Percentiles rank a stretch among this genome's conserved stretches.
Conservation (phyloP, 2,329 filamentous ascomycete species). For the Aspergillus quadrilineatus region DNA sequence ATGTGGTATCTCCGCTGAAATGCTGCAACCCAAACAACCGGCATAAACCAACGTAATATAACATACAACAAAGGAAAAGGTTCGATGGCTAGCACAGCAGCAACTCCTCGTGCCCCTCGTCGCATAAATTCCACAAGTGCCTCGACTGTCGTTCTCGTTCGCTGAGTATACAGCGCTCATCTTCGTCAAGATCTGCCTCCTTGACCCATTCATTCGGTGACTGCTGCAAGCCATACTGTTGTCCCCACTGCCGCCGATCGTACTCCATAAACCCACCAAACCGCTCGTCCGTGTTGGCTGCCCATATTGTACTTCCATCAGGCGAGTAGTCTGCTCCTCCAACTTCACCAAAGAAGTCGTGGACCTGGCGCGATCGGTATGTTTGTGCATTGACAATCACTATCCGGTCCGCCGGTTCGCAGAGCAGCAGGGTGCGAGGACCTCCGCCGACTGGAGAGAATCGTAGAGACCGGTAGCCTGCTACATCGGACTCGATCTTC, state of each 20-base stretch:
- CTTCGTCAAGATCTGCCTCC: slow-evolving; percentile 35
- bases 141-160: slow-evolving; percentile 35
- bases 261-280: slow-evolving; percentile 49
- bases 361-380: slow-evolving; percentile 42
- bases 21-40: slow-evolving; percentile 8
- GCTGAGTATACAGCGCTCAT: slow-evolving; percentile 37
- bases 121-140: slow-evolving; percentile 33
- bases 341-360: slow-evolving; percentile 49
- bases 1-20: slow-evolving; percentile 14
- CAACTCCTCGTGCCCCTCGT: slow-evolving; percentile 37
- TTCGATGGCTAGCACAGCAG: slow-evolving; percentile 16
- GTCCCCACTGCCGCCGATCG: slow-evolving; percentile 40
- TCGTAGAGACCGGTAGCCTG: slow-evolving; percentile 44
- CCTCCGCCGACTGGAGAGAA: slow-evolving; percentile 48
- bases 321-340: slow-evolving; percentile 45
- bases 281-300: slow-evolving; percentile 44
- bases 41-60: not conserved
- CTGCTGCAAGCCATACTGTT: slow-evolving; percentile 33
- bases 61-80: not conserved
- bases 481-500: slow-evolving; percentile 45
- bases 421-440: slow-evolving; percentile 43
- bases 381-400: slow-evolving; percentile 46
- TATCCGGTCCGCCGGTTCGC: slow-evolving; percentile 47
- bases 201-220: slow-evolving; percentile 40
- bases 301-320: slow-evolving; percentile 44